Evolutionary conservation across 31 red algal genomes (phyloP), one percentile per base, ranked within the genome.

Genomic region (Odonthalia washingtoniensis): DNA sequence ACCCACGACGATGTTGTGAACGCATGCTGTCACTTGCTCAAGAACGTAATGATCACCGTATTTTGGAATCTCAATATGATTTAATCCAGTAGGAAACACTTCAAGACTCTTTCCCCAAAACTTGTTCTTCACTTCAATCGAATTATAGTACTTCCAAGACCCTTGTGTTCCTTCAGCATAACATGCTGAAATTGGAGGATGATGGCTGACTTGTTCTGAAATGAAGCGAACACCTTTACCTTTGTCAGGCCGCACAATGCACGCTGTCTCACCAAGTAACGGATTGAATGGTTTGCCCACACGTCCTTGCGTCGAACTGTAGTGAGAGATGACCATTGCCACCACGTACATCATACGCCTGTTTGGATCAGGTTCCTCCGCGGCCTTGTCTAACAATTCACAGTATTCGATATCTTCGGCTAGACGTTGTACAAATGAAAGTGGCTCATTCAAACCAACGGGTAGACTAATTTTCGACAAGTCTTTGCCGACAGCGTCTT

Each of bases 51-150:
- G 96, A 60, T 98, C 96, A 40, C 86, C 93, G 36, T 81, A 88
- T 68, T 85, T 81, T 3, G 80, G 90, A 70, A 98, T 62, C 46
- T 91, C 87, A 6, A 98, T 81, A 81, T 98, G 96, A 35, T 87
- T 92, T 64, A 80, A 86, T 43, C 96, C 96, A 1, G 83, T 90
- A 16, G 94, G 93, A 84, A 98, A 91, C 33, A 98, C 88, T 88
- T 98, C 96, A 60, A 98, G 37, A 44, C 89, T 94, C 91, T 98
- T 98, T 35, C 96, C 96, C 93, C 94, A 98, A 90, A 98, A 98
- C 91, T 95, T 96, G 84, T 98, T 93, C 57, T 86, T 84, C 53
- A 98, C 86, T 85, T 94, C 91, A 62, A 89, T 93, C 42, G 88
- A 76, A 32, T 89, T 90, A 52, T 84, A 83, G 72, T 98, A 98